phyloP scores from a whole-genome alignment of 23 red algal species.

The Gracilaria domingensis region DNA sequence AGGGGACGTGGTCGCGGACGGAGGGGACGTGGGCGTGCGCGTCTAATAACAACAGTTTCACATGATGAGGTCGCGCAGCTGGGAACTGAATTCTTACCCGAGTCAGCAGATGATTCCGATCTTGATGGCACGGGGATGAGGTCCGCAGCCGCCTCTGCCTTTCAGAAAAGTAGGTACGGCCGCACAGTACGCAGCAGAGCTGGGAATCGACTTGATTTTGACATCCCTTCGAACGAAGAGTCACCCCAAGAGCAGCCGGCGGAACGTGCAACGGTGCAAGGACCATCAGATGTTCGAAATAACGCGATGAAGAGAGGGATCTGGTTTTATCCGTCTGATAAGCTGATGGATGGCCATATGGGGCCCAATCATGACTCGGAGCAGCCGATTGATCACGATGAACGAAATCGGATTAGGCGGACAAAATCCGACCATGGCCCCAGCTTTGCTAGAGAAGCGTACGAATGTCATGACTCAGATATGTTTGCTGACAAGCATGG shows the following conservation, averaged over 20 bases:
- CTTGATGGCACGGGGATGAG: slow-evolving; percentile 6
- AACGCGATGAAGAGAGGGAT: not conserved
- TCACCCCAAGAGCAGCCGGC: not conserved
- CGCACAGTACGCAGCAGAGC: slow-evolving; percentile 46
- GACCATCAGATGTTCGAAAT: not conserved
- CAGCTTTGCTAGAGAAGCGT: not conserved
- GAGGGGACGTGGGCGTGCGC: slow-evolving; percentile 44
- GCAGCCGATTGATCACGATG: not conserved
- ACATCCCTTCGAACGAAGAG: slow-evolving; percentile 12
- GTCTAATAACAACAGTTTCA: not conserved
- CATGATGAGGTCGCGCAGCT: slow-evolving; percentile 6
- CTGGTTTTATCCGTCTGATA: not conserved
- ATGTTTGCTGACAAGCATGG: slow-evolving; percentile 14
- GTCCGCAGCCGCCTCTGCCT: not conserved
- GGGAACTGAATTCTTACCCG: slow-evolving; percentile 4
- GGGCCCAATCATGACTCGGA: not conserved
- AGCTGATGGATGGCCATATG: not conserved
- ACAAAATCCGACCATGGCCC: slow-evolving; percentile 11
- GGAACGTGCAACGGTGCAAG: not conserved
- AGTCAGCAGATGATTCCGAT: slow-evolving; percentile 34
- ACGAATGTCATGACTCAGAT: not conserved
- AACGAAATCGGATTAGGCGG: not conserved
- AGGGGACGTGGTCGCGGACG: slow-evolving; percentile 62
- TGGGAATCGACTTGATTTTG: slow-evolving; percentile 28
- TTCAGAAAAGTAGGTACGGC: slow-evolving; percentile 53